Percentiles rank a stretch among this genome's conserved stretches.
Evolutionary conservation across 495 filamentous ascomycete species (phyloP).

Genomic region (Lasiosphaeria miniovina): DNA sequence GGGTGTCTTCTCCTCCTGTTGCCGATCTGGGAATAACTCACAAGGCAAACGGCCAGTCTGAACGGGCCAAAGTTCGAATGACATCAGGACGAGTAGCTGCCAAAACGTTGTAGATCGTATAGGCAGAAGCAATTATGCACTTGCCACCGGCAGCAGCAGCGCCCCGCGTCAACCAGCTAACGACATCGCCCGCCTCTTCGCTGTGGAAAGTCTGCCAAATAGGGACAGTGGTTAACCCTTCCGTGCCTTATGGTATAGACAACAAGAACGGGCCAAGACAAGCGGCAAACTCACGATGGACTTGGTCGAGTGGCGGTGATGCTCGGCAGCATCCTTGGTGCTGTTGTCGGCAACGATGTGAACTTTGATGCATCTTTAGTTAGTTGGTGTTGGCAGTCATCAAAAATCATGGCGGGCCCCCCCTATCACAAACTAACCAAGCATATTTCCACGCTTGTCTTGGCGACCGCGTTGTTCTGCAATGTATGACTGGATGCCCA

Average conservation of each 20-base stretch:
- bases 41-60: conserved; percentile 64
- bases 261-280: neutral
- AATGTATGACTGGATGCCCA: conserved; percentile 56
- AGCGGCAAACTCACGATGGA: conserved; percentile 40
- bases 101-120: conserved; percentile 63
- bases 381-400: conserved; percentile 16
- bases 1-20: too few relatives aligned
- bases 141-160: conserved; percentile 56
- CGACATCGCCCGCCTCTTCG: conserved; percentile 64
- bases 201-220: conserved; percentile 64
- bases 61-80: conserved; percentile 53
- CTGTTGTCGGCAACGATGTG: conserved; percentile 50
- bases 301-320: conserved; percentile 51
- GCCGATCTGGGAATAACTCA: conserved; percentile 32
- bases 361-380: conserved; percentile 27
- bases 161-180: conserved; percentile 59
- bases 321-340: conserved; percentile 41
- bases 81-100: conserved; percentile 60
- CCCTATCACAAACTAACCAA: conserved; percentile 37
- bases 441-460: conserved; percentile 57
- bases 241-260: neutral
- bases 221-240: neutral
- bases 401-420: neutral
- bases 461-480: conserved; percentile 56
- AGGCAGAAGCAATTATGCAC: conserved; percentile 58